A percentile compares a stretch with the other conserved stretches of the same genome.
phyloP scores from a whole-genome alignment of 805 yeast genomes.

The Wickerhamiella slavikovae region DNA sequence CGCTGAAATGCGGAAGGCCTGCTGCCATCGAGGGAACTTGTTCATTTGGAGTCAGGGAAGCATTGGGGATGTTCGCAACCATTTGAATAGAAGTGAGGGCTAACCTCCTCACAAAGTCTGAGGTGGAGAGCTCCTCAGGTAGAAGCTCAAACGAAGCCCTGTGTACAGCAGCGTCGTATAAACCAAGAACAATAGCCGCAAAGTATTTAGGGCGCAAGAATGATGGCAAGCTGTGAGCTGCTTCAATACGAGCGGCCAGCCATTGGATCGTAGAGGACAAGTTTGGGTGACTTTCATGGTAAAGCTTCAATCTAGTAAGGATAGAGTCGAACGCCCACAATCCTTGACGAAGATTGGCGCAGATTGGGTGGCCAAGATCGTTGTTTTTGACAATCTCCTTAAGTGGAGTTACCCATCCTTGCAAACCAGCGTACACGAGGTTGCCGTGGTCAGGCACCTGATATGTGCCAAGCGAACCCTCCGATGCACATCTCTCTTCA shows the following conservation, averaged over 20 bases:
- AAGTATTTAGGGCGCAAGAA: constrained; percentile 75
- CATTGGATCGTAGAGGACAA: constrained; percentile 36
- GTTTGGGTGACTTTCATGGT: constrained; percentile 17
- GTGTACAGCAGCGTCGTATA: constrained; percentile 62
- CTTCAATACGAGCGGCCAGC: constrained; percentile 43
- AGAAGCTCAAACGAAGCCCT: constrained; percentile 42
- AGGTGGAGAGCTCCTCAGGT: constrained; percentile 32
- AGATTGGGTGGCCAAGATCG: constrained; percentile 66
- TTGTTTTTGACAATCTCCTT: constrained; percentile 41
- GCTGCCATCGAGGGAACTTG: constrained; percentile 70
- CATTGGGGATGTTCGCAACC: constrained; percentile 52
- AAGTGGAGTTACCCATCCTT: constrained; percentile 72
- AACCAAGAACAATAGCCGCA: constrained; percentile 58
- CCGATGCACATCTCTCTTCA: constrained; percentile 70
- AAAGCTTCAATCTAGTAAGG: constrained; percentile 38
- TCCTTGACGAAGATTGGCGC: constrained; percentile 64
- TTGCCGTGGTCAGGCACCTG: constrained; percentile 52
- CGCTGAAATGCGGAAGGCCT: constrained; percentile 85
- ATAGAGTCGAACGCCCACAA: constrained; percentile 76
- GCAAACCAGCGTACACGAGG: constrained; percentile 72
- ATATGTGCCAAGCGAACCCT: constrained; percentile 55
- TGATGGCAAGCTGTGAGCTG: constrained; percentile 48
- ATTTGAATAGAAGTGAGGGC: constrained; percentile 73
- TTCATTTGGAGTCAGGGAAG: constrained; percentile 50
- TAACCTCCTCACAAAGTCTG: constrained; percentile 57